Evolutionary conservation across 768 basidiomycete species (phyloP).

Genomic region (Clitopilus passeckerianus): DNA sequence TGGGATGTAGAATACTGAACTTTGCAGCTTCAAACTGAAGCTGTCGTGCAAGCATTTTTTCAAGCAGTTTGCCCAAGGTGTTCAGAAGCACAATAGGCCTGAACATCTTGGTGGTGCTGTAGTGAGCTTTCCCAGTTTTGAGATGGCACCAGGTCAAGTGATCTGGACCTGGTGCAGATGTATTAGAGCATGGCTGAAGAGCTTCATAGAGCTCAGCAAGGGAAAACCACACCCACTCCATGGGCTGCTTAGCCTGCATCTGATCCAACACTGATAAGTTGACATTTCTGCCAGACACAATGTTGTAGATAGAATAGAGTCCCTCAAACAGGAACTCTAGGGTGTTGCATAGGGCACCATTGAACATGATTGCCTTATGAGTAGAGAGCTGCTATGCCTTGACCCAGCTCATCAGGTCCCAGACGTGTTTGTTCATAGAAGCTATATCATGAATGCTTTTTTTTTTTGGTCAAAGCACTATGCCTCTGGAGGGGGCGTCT

Average conservation of each 20-base stretch:
- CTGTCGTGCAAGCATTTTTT: not conserved
- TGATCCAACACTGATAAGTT: not conserved
- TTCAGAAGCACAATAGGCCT: not conserved
- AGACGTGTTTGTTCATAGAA: not conserved
- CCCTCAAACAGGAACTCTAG: not conserved
- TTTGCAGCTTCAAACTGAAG: not conserved
- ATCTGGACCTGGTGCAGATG: too few relatives aligned
- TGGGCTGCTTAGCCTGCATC: not conserved
- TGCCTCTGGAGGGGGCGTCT: not conserved
- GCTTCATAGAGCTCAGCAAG: too few relatives aligned
- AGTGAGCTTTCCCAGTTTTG: not conserved
- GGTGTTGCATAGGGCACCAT: not conserved
- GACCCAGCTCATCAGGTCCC: conserved; percentile 1
- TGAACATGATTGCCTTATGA: not conserved
- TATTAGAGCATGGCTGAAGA: too few relatives aligned
- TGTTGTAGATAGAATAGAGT: not conserved
- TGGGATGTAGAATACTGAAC: not conserved
- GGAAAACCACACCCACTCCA: not conserved
- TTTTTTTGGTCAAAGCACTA: not conserved
- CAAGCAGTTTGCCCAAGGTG: conserved; percentile 2
- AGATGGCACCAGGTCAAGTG: too few relatives aligned
- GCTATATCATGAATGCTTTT: not conserved
- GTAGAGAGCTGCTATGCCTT: not conserved
- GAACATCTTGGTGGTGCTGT: not conserved
- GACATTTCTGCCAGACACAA: not conserved